Base-by-base conservation (phyloP, 2,329 filamentous ascomycete genomes). In the Mariannaea sp. region DNA sequence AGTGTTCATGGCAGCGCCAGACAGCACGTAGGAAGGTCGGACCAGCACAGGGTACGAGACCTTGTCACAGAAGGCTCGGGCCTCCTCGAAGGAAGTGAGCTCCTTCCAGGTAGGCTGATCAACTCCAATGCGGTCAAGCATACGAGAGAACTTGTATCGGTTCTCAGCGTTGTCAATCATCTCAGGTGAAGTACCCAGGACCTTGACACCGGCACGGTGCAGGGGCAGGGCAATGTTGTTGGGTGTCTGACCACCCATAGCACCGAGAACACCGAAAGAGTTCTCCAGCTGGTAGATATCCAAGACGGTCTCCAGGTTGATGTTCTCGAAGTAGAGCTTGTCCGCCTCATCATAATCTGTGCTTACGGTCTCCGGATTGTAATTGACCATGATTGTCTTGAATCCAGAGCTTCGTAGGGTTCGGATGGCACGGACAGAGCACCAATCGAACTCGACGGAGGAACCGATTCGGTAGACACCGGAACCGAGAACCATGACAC, bases 111-210 rank as follows among this genome's bases (percentile, higher is more conserved):
- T 90, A 5, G 94, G 94, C 76, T 99, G 94, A 71, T 99, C 94
- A 26, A 99, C 94, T 20, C 83, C 88, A 62, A 97, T 96, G 64
- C 89, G 84, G 74, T 99, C 94, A 61, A 97, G 81, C 91, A 97
- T 96, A 68, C 94, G 91, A 36, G 92, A 96, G 80, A 97, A 97
- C 80, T 97, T 97, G 82, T 95, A 97, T 53, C 94, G 83, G 73
- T 99, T 97, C 79, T 99, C 94, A 1, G 94, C 94, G 29, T 84
- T 91, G 72, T 99, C 94, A 68, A 99, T 97, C 93, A 97, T 97
- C 73, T 99, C 94, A 8, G 94, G 94, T 0, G 93, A 97, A 2
- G 94, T 99, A 64, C 94, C 94, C 4, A 97, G 80, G 29, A 97
- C 87, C 77, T 93, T 95, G 69, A 96, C 90, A 57, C 95, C 94